Conservation (phyloP, 2,329 filamentous ascomycete genomes). For the Fusarium duplospermum region DNA sequence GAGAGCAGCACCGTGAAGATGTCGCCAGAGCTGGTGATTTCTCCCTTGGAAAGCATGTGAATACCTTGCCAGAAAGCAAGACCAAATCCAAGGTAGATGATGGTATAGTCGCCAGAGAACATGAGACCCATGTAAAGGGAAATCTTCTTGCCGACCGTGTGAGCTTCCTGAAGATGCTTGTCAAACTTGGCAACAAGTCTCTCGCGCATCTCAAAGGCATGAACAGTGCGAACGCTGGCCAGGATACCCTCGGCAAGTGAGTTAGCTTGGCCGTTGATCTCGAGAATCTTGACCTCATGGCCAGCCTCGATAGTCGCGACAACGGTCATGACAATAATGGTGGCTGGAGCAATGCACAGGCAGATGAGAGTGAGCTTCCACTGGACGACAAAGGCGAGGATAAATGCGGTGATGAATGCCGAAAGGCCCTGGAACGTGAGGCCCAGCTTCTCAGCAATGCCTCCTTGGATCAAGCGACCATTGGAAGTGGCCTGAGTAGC, state of each 20-base stretch:
- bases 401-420: slow-evolving; percentile 53
- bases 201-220: slow-evolving; percentile 56
- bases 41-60: slow-evolving; percentile 50
- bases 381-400: slow-evolving; percentile 54
- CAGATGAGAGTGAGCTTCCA: slow-evolving; percentile 59
- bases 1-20: slow-evolving; percentile 57
- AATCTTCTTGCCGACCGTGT: slow-evolving; percentile 52
- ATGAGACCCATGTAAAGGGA: slow-evolving; percentile 52
- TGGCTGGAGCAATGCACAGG: slow-evolving; percentile 48
- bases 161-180: slow-evolving; percentile 51
- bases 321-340: slow-evolving; percentile 48
- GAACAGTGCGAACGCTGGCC: slow-evolving; percentile 54
- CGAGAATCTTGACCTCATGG: slow-evolving; percentile 49
- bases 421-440: slow-evolving; percentile 54
- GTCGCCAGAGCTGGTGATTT: slow-evolving; percentile 51
- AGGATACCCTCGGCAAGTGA: slow-evolving; percentile 53
- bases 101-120: slow-evolving; percentile 54
- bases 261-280: slow-evolving; percentile 50
- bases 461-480: slow-evolving; percentile 55
- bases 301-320: slow-evolving; percentile 48
- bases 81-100: slow-evolving; percentile 56
- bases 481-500: slow-evolving; percentile 54
- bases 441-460: slow-evolving; percentile 55
- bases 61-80: slow-evolving; percentile 60
- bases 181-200: slow-evolving; percentile 55